Base-by-base conservation (phyloP, 768 basidiomycete genomes). In the Guyanaporus albipodus region DNA sequence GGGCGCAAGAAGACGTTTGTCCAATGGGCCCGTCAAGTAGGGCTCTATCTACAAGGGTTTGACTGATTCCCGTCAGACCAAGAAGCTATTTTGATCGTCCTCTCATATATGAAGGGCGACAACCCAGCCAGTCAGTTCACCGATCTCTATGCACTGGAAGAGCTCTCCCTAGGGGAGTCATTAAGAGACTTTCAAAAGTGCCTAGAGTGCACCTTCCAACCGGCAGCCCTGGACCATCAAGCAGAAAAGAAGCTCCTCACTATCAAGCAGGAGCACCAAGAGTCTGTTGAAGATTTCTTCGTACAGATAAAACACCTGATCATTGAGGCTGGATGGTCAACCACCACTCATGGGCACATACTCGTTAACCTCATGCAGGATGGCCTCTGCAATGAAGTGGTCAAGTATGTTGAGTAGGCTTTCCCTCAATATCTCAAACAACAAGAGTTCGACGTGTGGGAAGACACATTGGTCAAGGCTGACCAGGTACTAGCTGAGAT, bases 11-110 rank as follows among this genome's bases (percentile, higher is more conserved):
- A 21, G 0, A 44, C 36, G 9, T 44, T 22, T 5, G 8, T 44
- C 3, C 43, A 29, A 10, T 44, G 35, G 43, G 21, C 18, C 14
- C 15, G 19, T 1, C 19, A 8, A 2, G 11, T 44, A 6, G 2
- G 21, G 2, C 9, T 44, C 5, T 44, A 36, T 3, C 14, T 44
- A 0, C 19, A 14, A 1, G 34, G 43, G 0, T 28, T 21, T 6
- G 6, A 27, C 4, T 2, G 1, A 0, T 18, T 12, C 6, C 42
- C 19, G 0, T n/a, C 5, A 2, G 26, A 36, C 1, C 1, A 0
- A 0, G 26, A 44, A 7, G 28, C 36, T 4, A 36, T 44, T 1
- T 21, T 44, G 0, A 34, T 43, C 4, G 10, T 28, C 19, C 11
- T 45, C 0, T 31, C 15, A 2, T 45, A 31, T 9, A 45, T 45